Evolutionary conservation across 108 stramenopile genomes (phyloP).

Genomic region (Nitzschia sp.): DNA sequence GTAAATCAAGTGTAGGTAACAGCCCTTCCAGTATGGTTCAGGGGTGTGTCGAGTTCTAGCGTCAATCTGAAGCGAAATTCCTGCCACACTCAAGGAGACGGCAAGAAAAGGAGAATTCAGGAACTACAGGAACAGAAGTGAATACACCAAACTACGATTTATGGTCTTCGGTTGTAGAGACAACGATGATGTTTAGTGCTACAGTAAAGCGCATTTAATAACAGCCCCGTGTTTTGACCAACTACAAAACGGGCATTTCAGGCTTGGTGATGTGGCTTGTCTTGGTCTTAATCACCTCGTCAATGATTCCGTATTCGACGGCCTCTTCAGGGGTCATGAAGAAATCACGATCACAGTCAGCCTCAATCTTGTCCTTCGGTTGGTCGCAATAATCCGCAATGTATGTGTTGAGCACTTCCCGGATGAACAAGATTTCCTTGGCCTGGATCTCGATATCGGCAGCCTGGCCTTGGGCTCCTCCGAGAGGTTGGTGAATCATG

Average conservation of each 20-base stretch:
- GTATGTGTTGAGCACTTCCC: constrained; percentile 90
- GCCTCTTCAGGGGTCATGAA: constrained; percentile 98
- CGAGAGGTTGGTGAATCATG: constrained; percentile 98
- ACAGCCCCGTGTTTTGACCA: no score
- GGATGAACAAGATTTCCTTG: constrained; percentile 94
- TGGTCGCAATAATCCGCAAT: constrained; percentile 94
- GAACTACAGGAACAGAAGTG: no score
- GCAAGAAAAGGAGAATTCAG: no score
- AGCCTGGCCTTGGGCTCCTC: constrained; percentile 97
- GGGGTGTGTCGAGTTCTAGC: no score
- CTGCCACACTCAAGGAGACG: no score
- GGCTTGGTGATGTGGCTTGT: constrained; percentile 83
- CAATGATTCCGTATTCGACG: constrained; percentile 96
- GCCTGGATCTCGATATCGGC: constrained; percentile 98
- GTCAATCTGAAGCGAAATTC: no score
- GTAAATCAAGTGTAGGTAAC: no score
- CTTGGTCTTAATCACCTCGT: constrained; percentile 96
- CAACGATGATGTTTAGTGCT: no score
- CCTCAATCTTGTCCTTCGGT: constrained; percentile 94
- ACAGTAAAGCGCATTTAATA: no score
- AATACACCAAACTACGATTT: no score
- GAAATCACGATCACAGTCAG: constrained; percentile 96
- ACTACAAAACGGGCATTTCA: constrained; percentile 69
- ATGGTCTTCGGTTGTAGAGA: no score
- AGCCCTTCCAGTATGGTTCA: no score